Conservation (phyloP, 805 yeast species). For the Ogataea parapolymorpha region DNA sequence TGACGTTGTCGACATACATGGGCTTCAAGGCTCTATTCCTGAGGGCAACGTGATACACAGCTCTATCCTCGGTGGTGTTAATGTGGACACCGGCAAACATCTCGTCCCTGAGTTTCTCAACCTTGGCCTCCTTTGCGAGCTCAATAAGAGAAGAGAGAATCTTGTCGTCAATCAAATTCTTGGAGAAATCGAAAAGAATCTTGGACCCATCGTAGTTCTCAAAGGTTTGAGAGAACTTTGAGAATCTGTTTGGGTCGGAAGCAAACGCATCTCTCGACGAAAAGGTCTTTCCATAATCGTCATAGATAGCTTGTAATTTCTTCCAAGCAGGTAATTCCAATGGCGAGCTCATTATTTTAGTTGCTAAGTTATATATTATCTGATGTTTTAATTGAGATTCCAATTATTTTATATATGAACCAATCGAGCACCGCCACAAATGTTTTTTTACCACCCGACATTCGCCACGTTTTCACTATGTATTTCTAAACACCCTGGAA, state of each 20-base stretch:
- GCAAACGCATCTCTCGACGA: constrained; percentile 76
- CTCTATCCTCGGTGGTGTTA: constrained; percentile 94
- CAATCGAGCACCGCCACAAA: constrained; percentile 9
- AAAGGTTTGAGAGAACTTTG: constrained; percentile 73
- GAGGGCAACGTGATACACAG: constrained; percentile 94
- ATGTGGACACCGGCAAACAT: constrained; percentile 93
- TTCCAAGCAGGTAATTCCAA: constrained; percentile 81
- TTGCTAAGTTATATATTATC: background rate
- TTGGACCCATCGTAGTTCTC: constrained; percentile 82
- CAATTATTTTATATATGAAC: background rate
- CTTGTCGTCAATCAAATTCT: constrained; percentile 88
- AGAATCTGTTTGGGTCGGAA: constrained; percentile 70
- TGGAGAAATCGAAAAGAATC: constrained; percentile 91
- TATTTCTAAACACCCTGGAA: constrained; percentile 5
- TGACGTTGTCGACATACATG: constrained; percentile 84
- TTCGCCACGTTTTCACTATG: constrained; percentile 1
- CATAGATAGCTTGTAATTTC: constrained; percentile 67
- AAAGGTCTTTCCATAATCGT: constrained; percentile 63
- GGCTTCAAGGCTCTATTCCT: constrained; percentile 86
- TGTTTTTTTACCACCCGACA: background rate
- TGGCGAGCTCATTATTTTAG: constrained; percentile 30
- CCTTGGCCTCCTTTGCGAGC: constrained; percentile 87
- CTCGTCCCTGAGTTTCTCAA: constrained; percentile 81
- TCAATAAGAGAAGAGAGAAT: constrained; percentile 62
- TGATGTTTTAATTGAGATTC: background rate